Evolutionary conservation across 495 filamentous ascomycete species (phyloP), one percentile per base, ranked within the genome.

Genomic region (Penicillium mononematosum): DNA sequence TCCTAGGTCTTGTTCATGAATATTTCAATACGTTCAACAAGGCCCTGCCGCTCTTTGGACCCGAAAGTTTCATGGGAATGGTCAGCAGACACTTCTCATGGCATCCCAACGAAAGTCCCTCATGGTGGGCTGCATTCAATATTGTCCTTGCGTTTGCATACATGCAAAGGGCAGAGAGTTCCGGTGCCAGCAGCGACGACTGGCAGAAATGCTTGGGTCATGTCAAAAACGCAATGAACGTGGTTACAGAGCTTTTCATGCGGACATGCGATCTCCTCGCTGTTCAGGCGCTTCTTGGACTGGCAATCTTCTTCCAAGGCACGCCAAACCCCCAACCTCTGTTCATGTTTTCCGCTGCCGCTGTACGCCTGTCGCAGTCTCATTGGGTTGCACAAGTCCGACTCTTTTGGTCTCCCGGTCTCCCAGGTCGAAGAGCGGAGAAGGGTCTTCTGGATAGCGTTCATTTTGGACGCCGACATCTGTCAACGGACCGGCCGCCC

Each of bases 381-480:
- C n/a, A 59, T 67, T n/a, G 61, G 64, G 25, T 45, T 67, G 31
- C 64, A 67, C 45, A 54, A 56, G 10, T 57, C 56, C 8, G 45
- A 39, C 20, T 39, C 50, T 1, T 53, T 29, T 31, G 58, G 58
- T 20, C 17, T 63, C 19, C 48, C 52, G 1, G 19, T 31, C 19
- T 31, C 53, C 24, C 54, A 66, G 47, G 47, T 58, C 4, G 63
- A 62, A 25, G 58, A 66, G 55, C 39, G 66, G 32, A 45, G 58
- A 24, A 38, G 66, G 41, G 58, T 51, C 11, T 66, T 62, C 25
- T 69, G 63, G 63, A 59, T 69, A 4, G 58, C 63, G 9, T 69
- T 65, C 17, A 59, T 64, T 48, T 36, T 68, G 34, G 62, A 68
- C 46, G 58, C 59, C 17, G 63, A 68, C 45, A 66, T 68, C 22